phyloP scores from a whole-genome alignment of 352 stramenopile genomes.

The Phytophthora tubulina region DNA sequence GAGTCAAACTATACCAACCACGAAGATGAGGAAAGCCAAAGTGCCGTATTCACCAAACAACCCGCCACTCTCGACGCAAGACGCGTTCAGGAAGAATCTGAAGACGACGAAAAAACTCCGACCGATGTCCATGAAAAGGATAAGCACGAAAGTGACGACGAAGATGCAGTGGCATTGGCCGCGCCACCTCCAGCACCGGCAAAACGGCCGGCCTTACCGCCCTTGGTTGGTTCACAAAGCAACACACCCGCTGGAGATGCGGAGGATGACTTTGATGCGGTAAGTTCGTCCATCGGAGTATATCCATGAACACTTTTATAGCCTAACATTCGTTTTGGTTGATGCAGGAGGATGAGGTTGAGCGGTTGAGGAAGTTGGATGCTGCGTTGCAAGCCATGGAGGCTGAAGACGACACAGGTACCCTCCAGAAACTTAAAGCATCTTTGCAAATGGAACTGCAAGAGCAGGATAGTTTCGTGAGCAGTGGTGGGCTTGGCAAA shows the following conservation, averaged over 20 bases:
- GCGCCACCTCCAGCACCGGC: slow-evolving; percentile 40
- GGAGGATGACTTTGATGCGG: slow-evolving; percentile 71
- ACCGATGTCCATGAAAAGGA: slow-evolving; percentile 34
- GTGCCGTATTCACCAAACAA: slow-evolving; percentile 2
- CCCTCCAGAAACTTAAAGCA: slow-evolving; percentile 80
- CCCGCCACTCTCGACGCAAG: not conserved
- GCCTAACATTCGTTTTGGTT: slow-evolving; percentile 12
- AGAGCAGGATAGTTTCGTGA: slow-evolving; percentile 50
- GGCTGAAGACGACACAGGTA: slow-evolving; percentile 81
- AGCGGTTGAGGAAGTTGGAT: slow-evolving; percentile 70
- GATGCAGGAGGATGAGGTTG: slow-evolving; percentile 59
- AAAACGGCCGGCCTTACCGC: slow-evolving; percentile 37
- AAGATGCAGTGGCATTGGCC: slow-evolving; percentile 28
- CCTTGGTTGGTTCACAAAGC: slow-evolving; percentile 17
- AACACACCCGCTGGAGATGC: slow-evolving; percentile 22
- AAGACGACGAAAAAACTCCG: slow-evolving; percentile 28
- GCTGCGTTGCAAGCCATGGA: slow-evolving; percentile 89
- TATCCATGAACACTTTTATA: not conserved
- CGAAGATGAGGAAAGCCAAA: slow-evolving; percentile 25
- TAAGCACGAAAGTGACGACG: slow-evolving; percentile 17
- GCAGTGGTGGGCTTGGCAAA: slow-evolving; percentile 29
- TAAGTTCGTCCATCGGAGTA: slow-evolving; percentile 22
- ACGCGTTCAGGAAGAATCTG: slow-evolving; percentile 18
- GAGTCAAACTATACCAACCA: slow-evolving; percentile 55
- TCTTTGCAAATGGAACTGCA: slow-evolving; percentile 71